Conservation (phyloP, 2,329 filamentous ascomycete species). For the Didymella lethalis region DNA sequence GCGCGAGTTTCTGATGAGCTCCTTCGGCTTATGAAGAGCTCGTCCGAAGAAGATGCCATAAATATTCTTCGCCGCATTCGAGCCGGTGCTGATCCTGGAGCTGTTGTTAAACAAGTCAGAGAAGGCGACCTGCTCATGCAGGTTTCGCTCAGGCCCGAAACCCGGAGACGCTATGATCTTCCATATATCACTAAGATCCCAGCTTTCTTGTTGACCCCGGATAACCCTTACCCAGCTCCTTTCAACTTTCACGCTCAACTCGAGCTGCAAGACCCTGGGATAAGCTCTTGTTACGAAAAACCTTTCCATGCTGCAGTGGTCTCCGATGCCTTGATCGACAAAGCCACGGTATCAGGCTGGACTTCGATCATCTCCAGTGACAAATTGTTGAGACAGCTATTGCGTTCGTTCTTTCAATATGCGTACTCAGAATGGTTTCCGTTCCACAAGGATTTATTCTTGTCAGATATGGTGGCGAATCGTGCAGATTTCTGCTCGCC, state of each 20-base stretch:
- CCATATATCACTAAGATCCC: conserved; percentile 17
- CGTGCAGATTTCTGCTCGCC: conserved; percentile 7
- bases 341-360: conserved; percentile 2
- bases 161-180: conserved; percentile 26
- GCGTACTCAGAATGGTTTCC: conserved; percentile 6
- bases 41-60: conserved; percentile 6
- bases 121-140: conserved; percentile 25
- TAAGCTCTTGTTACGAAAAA: not conserved
- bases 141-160: conserved; percentile 23
- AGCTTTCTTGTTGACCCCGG: conserved; percentile 2
- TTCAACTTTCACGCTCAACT: not conserved
- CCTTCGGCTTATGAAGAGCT: not conserved
- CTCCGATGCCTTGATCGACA: conserved; percentile 1
- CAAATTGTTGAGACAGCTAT: conserved; percentile 1
- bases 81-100: conserved; percentile 22
- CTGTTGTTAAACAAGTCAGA: conserved; percentile 22
- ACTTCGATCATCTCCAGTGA: conserved; percentile 2
- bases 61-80: conserved; percentile 26
- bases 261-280: not conserved
- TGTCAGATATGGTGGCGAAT: conserved; percentile 5
- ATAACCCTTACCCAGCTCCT: not conserved
- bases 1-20: conserved; percentile 1
- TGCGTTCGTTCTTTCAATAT: conserved; percentile 8
- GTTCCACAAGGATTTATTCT: conserved; percentile 10
- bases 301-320: conserved; percentile 10